These are phyloP conservation scores for Suhomyces ambrosiae DNA, from an alignment of 1,139 yeast genomes.

Conservation along the genomic window DNA sequence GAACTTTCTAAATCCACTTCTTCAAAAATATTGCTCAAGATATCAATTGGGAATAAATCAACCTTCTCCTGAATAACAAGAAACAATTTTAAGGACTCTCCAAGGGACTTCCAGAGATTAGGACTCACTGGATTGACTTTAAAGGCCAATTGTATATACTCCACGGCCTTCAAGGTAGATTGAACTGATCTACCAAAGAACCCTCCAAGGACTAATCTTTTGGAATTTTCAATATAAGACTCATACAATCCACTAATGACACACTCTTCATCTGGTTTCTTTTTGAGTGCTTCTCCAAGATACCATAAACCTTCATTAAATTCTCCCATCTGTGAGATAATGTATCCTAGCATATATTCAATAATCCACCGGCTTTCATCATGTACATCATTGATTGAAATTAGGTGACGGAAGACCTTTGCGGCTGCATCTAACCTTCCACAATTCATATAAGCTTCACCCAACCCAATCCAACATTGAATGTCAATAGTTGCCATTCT, in stretches of 20 bases:
- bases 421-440: conserved; percentile 87
- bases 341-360: conserved; percentile 65
- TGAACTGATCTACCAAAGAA: conserved; percentile 61
- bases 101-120: conserved; percentile 56
- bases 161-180: conserved; percentile 48
- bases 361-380: conserved; percentile 51
- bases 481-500: conserved; percentile 66
- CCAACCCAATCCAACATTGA: conserved; percentile 90
- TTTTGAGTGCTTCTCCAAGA: conserved; percentile 41
- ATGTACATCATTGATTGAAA: conserved; percentile 45
- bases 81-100: conserved; percentile 52
- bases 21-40: conserved; percentile 36
- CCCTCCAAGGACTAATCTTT: conserved; percentile 57
- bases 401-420: conserved; percentile 75
- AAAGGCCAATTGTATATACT: conserved; percentile 47
- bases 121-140: conserved; percentile 40
- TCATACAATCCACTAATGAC: conserved; percentile 61
- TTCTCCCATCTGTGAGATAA: conserved; percentile 48
- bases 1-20: conserved; percentile 13
- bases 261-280: conserved; percentile 55
- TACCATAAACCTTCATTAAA: conserved; percentile 37
- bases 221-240: conserved; percentile 56
- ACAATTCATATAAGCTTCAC: conserved; percentile 85
- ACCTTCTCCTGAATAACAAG: conserved; percentile 46
- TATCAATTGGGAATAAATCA: conserved; percentile 47